phyloP scores from a whole-genome alignment of 495 filamentous ascomycete genomes.

The Usnea hakonensis region DNA sequence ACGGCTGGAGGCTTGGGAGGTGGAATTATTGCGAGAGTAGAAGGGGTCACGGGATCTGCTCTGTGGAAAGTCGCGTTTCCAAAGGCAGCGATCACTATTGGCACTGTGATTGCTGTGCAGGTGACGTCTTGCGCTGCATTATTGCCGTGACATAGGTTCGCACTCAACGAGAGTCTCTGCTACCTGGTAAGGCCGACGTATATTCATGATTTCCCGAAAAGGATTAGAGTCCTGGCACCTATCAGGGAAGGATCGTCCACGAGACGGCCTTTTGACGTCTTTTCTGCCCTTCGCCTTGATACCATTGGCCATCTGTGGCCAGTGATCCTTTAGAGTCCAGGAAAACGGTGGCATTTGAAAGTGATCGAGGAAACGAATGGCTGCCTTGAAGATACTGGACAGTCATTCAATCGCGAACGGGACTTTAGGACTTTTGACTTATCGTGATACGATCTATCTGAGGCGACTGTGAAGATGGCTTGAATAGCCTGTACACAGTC shows the following conservation, averaged over 20 bases:
- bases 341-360: not conserved
- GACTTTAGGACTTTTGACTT: not conserved
- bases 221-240: not conserved
- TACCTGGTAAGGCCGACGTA: not conserved
- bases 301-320: not conserved
- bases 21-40: not conserved
- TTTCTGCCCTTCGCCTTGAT: not conserved
- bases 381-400: not conserved
- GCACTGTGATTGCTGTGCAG: constrained; percentile 14
- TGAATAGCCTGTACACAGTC: not conserved
- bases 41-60: constrained; percentile 2
- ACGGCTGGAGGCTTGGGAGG: constrained; percentile 4
- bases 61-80: not conserved
- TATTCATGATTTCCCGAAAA: not conserved
- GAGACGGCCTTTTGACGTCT: not conserved
- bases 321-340: not conserved
- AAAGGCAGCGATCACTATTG: constrained; percentile 1
- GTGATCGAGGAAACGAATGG: not conserved
- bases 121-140: constrained; percentile 1
- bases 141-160: not conserved
- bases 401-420: not conserved
- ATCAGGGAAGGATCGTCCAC: no score
- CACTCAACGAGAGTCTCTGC: not conserved
- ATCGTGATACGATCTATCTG: not conserved
- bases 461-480: not conserved